Evolutionary conservation across 495 filamentous ascomycete species (phyloP), one percentile per base, ranked within the genome.

Genomic region (Tuber microsphaerosporum): DNA sequence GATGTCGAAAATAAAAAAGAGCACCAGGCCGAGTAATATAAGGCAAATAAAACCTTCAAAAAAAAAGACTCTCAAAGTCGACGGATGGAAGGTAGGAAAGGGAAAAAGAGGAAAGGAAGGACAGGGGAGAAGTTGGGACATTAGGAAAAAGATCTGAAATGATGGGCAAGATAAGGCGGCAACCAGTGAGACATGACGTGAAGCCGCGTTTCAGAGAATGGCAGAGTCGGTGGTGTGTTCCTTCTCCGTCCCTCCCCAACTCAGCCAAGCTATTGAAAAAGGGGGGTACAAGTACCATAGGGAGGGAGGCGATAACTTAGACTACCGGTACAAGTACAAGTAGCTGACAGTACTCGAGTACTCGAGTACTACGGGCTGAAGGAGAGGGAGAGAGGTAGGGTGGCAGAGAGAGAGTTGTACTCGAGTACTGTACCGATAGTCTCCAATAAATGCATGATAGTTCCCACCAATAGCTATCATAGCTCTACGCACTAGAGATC

Each of bases 31-130:
- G 56, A 65, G 31, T 16, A 16, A 31, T 65, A 65, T 65, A 65
- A 65, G 56, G 56, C 26, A 31, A 65, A 65, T n/a, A 31, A 65
- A 65, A n/a, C n/a, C n/a, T n/a, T n/a, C 14, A 12, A 56, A 56
- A 56, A 31, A 65, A 65, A 65, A 31, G 56, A 65, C 56, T 65
- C 56, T 65, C 56, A 65, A 65, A 65, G 56, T 31, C 56, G 56
- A 31, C 16, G n/a, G 56, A 65, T 31, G n/a, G 56, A 31, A 61
- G 56, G 56, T 12, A 10, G 2, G 48, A 31, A 31, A 65, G 56
- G 56, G 7, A 1, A 31, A 65, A 65, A 31, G 26, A 65, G 56
- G n/a, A 65, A 31, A 31, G 26, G 56, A 65, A 56, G 48, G 22
- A 22, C 48, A 56, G 22, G 56, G 56, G 26, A 65, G n/a, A 56